phyloP scores from a whole-genome alignment of 2,329 filamentous ascomycete species.

The Aspergillus sp. region DNA sequence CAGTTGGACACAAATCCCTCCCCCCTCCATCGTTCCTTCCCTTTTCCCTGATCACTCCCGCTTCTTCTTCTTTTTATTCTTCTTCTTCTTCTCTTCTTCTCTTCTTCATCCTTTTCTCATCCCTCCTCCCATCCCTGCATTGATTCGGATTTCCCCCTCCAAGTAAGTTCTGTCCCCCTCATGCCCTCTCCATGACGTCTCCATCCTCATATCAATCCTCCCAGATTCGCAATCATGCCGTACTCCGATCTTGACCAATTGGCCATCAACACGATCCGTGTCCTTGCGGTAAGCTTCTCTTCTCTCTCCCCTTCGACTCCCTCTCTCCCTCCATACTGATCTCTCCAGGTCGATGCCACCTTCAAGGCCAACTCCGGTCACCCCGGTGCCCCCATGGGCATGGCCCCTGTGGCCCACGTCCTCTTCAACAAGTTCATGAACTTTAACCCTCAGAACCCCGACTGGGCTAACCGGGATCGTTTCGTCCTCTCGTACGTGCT shows the following conservation, averaged over 20 bases:
- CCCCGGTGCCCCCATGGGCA: conserved; percentile 95
- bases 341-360: conserved; percentile 90
- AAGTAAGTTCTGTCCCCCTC: conserved; percentile 6
- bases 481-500: conserved; percentile 94
- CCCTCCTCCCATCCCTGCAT: conserved; percentile 18
- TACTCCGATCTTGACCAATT: conserved; percentile 84
- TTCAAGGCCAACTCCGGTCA: conserved; percentile 95
- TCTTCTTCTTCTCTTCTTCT: conserved; percentile 8
- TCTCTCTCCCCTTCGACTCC: conserved; percentile 7
- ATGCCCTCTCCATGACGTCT: conserved; percentile 7
- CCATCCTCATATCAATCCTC: conserved; percentile 4
- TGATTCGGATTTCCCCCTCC: conserved; percentile 14
- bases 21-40: conserved; percentile 15
- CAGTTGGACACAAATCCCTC: conserved; percentile 5
- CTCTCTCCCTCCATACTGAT: neutral
- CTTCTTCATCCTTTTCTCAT: conserved; percentile 20
- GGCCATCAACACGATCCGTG: conserved; percentile 97
- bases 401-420: conserved; percentile 95
- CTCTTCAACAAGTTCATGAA: conserved; percentile 99
- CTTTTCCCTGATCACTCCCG: conserved; percentile 5
- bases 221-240: conserved; percentile 65
- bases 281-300: conserved; percentile 76
- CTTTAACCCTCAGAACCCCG: conserved; percentile 99
- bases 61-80: conserved; percentile 12
- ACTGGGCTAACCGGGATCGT: conserved; percentile 95